Percentiles rank a stretch among this genome's conserved stretches.
phyloP scores from a whole-genome alignment of 2,329 filamentous ascomycete genomes.

The Ophiostoma piceae region DNA sequence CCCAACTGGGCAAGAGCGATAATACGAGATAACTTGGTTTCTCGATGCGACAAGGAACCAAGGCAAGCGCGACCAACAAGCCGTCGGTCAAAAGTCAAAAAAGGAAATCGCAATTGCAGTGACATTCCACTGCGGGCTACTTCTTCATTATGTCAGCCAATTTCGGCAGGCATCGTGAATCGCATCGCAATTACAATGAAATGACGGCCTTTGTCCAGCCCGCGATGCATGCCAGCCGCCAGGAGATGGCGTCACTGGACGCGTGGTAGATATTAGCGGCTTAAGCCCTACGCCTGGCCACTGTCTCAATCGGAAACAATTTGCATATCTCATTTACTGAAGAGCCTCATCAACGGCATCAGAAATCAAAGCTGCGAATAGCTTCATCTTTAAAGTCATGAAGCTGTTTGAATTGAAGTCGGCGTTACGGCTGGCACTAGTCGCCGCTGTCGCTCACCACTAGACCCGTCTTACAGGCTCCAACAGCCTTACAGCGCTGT shows the following conservation, averaged over 20 bases:
- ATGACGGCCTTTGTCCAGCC: neutral
- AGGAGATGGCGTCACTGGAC: conserved; percentile 6
- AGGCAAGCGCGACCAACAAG: neutral
- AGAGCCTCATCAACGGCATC: neutral
- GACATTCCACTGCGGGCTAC: neutral
- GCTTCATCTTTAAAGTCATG: neutral
- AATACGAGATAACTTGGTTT: neutral
- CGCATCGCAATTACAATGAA: neutral
- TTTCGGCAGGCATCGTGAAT: conserved; percentile 3
- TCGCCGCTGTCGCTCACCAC: conserved; percentile 1
- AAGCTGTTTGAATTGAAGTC: neutral
- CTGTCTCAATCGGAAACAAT: neutral
- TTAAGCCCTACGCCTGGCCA: neutral
- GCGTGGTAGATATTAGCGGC: conserved; percentile 6
- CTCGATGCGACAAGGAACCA: neutral
- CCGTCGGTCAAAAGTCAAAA: neutral
- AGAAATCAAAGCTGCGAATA: neutral
- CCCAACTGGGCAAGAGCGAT: conserved; percentile 17
- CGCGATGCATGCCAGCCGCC: conserved; percentile 3
- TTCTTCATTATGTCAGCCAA: conserved; percentile 16
- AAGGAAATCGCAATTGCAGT: neutral
- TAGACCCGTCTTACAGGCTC: neutral
- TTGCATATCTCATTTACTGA: neutral
- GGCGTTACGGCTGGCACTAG: neutral
- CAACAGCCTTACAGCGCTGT: neutral